Evolutionary conservation across 2,329 filamentous ascomycete genomes (phyloP).

Genomic region (Phaeomoniella chlamydospora): DNA sequence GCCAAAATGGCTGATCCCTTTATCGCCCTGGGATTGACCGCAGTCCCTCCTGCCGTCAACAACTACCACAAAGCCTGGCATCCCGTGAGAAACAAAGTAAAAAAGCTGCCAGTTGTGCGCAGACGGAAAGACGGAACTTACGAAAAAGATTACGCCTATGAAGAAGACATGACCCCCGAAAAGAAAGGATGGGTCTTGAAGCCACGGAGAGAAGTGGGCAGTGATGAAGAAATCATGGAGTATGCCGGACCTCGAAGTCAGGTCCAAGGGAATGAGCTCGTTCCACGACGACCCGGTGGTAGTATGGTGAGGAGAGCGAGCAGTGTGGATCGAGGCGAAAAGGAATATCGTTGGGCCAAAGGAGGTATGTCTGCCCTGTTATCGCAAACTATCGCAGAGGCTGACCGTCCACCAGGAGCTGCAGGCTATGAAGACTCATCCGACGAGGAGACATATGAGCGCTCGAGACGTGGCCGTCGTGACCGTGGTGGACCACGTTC

Average conservation of each 20-base stretch:
- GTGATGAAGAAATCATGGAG: conserved; percentile 14
- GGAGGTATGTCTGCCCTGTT: neutral
- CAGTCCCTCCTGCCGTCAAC: conserved; percentile 7
- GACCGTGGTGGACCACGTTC: conserved; percentile 4
- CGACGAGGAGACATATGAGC: conserved; percentile 12
- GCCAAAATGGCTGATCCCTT: neutral
- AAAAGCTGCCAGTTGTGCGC: conserved; percentile 7
- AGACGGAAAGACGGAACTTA: conserved; percentile 7
- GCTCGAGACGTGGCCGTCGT: conserved; percentile 9
- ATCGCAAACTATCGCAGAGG: no score
- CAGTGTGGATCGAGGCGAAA: conserved; percentile 9
- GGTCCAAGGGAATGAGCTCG: conserved; percentile 7
- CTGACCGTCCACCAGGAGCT: conserved; percentile 3
- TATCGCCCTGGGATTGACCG: conserved; percentile 7
- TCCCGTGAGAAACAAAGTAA: conserved; percentile 7
- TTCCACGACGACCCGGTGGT: conserved; percentile 6
- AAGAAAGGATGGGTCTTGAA: conserved; percentile 12
- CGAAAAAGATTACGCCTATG: conserved; percentile 2
- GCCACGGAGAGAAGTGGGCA: conserved; percentile 9
- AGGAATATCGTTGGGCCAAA: conserved; percentile 2
- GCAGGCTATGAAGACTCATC: conserved; percentile 5
- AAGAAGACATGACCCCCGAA: conserved; percentile 6
- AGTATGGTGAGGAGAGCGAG: conserved; percentile 7
- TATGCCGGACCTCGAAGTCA: conserved; percentile 8
- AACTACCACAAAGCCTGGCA: conserved; percentile 11